Evolutionary conservation across 2,329 filamentous ascomycete genomes (phyloP), one percentile per base, ranked within the genome.

Genomic region (Gremmenia infestans): DNA sequence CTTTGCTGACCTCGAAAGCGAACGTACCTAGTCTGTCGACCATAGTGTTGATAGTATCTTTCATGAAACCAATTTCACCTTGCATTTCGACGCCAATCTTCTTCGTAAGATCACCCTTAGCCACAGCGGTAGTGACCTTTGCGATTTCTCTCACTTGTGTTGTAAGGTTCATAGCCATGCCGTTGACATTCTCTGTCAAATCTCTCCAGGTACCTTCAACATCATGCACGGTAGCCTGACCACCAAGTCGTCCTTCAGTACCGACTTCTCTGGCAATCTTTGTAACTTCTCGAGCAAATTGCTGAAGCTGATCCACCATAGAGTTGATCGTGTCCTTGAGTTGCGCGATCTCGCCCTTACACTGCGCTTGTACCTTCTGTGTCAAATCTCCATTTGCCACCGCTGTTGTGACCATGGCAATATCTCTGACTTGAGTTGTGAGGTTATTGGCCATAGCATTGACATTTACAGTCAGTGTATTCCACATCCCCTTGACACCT

Each of bases 11-110:
- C 72, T 97, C 92, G 65, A 94, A 94, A 55, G 93, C 93, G 71
- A 97, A 97, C 47, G 93, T 93, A 65, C 95, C 91, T 46, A 97
- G 80, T 67, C 96, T 91, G 72, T 97, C 93, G 71, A 97, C 94
- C 93, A 97, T 97, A 69, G 89, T 95, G 73, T 97, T 97, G 77
- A 97, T 97, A 7, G 93, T 99, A 68, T 92, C 91, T 76, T 99
- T 99, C 60, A 99, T 78, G 70, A 96, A 90, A 52, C 95, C 76
- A 65, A 99, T 97, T 75, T 99, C 94, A 68, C 93, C 93, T 72
- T 91, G 86, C 52, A 91, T 94, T 65, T 95, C 91, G 61, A 96
- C 91, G 60, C 91, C 88, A 69, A 99, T 97, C 78, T 97, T 97
- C 75, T 94, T 91, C 60, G 90, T 96, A 60, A 99, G 78, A 73